Evolutionary conservation across 352 stramenopile genomes (phyloP).

Genomic region (Phytopythium sindhum): DNA sequence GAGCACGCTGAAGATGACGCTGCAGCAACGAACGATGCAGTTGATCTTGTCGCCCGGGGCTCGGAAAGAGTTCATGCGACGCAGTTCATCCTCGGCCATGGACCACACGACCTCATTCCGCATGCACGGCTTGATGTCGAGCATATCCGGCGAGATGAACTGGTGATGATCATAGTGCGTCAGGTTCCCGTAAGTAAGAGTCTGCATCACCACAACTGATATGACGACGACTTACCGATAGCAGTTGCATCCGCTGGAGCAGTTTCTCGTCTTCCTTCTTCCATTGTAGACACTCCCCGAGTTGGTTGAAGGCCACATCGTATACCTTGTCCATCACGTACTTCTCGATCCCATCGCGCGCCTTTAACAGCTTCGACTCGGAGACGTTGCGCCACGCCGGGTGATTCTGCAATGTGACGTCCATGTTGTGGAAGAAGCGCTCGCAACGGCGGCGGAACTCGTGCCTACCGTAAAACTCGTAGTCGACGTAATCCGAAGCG

Average conservation of each 20-base stretch:
- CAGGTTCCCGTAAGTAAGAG: background rate
- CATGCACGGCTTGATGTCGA: conserved; percentile 90
- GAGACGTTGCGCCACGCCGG: conserved; percentile 62
- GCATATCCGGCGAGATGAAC: conserved; percentile 84
- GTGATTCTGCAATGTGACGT: conserved; percentile 52
- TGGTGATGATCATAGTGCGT: conserved; percentile 4
- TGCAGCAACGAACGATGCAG: conserved; percentile 86
- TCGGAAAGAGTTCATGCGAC: conserved; percentile 85
- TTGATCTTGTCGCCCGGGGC: conserved; percentile 90
- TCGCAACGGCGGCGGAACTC: conserved; percentile 64
- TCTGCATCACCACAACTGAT: conserved; percentile 2
- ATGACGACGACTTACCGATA: conserved; percentile 50
- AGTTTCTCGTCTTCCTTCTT: conserved; percentile 73
- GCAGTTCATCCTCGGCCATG: conserved; percentile 86
- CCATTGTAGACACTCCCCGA: conserved; percentile 62
- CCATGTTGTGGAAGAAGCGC: conserved; percentile 73
- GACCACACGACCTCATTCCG: conserved; percentile 89
- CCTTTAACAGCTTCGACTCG: conserved; percentile 56
- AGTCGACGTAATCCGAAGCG: conserved; percentile 69
- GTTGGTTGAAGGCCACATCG: conserved; percentile 71
- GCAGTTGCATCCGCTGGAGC: conserved; percentile 69
- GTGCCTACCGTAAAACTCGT: conserved; percentile 75
- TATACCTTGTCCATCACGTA: conserved; percentile 91
- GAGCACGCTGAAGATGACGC: conserved; percentile 88
- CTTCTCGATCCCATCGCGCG: conserved; percentile 87